Percentiles rank a stretch among this genome's conserved stretches.
phyloP scores from a whole-genome alignment of 805 yeast species.

The Pichia gijzeniarum region DNA sequence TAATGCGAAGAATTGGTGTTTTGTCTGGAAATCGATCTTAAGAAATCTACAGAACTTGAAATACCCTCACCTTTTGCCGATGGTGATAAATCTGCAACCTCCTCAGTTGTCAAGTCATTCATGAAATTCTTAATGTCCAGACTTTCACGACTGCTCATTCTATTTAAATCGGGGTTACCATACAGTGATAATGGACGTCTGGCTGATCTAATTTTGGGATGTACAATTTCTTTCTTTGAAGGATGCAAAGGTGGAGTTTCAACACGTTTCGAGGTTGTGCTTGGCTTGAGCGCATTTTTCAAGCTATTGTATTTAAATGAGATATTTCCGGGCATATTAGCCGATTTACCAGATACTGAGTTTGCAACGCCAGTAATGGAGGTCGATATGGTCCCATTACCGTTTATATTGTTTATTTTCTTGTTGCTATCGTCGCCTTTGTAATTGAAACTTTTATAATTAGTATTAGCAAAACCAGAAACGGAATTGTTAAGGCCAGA shows the following conservation, averaged over 20 bases:
- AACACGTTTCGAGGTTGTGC: background rate
- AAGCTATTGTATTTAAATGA: slow-evolving; percentile 4
- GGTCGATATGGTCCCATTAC: background rate
- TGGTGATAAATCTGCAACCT: slow-evolving; percentile 30
- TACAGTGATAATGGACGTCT: slow-evolving; percentile 12
- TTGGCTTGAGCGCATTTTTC: slow-evolving; percentile 4
- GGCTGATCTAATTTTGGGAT: slow-evolving; percentile 4
- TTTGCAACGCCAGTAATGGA: slow-evolving; percentile 1
- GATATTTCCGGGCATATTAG: background rate
- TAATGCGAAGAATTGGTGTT: slow-evolving; percentile 18
- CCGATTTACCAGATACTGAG: background rate
- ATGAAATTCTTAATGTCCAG: slow-evolving; percentile 11
- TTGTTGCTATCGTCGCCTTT: too few species aligned
- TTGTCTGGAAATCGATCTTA: slow-evolving; percentile 32
- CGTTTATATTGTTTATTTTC: slow-evolving; percentile 1
- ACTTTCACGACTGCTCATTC: slow-evolving; percentile 9
- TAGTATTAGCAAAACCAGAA: too few species aligned
- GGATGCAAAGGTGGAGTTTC: background rate
- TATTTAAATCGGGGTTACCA: slow-evolving; percentile 6
- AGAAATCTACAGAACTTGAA: slow-evolving; percentile 34
- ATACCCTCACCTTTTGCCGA: slow-evolving; percentile 15
- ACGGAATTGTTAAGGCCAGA: background rate
- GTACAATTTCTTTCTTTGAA: background rate
- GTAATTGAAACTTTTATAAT: too few species aligned
- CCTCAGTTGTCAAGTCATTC: slow-evolving; percentile 24